phyloP scores from a whole-genome alignment of 495 filamentous ascomycete species.

The Penicillium tannophilum region DNA sequence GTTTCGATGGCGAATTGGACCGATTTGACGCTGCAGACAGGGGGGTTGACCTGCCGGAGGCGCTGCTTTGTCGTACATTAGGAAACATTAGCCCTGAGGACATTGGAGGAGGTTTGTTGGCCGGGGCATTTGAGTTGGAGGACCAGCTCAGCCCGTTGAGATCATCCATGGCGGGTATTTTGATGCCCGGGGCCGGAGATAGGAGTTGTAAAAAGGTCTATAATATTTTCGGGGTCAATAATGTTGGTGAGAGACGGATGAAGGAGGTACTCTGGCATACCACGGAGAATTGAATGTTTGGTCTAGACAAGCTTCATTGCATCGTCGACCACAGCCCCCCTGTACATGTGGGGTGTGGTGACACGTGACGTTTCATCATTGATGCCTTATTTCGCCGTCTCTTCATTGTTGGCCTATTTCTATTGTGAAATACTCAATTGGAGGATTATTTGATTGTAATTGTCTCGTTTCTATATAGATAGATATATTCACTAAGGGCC shows the following conservation, averaged over 20 bases:
- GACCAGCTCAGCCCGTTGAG: constrained; percentile 60
- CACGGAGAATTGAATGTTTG: constrained; percentile 14
- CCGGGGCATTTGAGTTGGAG: constrained; percentile 36
- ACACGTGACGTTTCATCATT: constrained; percentile 27
- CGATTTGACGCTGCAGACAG: constrained; percentile 57
- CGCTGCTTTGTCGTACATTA: constrained; percentile 54
- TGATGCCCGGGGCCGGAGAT: constrained; percentile 10
- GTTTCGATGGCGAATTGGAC: constrained; percentile 52
- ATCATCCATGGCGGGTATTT: constrained; percentile 54
- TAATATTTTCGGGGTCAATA: constrained; percentile 1
- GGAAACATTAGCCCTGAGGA: constrained; percentile 60
- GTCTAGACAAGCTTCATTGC: constrained; percentile 8
- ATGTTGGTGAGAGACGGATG: not conserved
- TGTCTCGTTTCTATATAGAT: not conserved
- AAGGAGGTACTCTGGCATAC: not conserved
- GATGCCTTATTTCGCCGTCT: not conserved
- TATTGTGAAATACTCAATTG: not conserved
- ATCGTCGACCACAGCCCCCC: constrained; percentile 15
- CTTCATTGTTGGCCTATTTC: not conserved
- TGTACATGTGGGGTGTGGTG: constrained; percentile 19
- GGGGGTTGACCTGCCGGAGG: constrained; percentile 70
- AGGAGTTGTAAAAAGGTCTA: not conserved
- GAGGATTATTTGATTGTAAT: not conserved
- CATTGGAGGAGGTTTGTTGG: constrained; percentile 51
- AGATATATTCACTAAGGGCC: not conserved